Conservation (phyloP, 2,329 filamentous ascomycete genomes). For the Plenodomus lindquistii region DNA sequence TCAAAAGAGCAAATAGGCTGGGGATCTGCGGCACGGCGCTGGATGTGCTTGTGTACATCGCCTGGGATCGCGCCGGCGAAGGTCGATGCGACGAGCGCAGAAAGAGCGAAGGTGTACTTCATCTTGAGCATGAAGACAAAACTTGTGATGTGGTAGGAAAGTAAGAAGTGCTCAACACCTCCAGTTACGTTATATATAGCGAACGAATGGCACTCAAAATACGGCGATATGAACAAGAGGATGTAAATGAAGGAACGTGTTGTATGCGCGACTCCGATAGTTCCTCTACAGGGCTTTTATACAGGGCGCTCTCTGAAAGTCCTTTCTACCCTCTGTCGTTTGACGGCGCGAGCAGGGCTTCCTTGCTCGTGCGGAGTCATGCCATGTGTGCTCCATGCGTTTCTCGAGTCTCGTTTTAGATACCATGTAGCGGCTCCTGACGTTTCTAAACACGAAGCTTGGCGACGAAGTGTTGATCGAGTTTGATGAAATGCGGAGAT, state of each 20-base stretch:
- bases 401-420: not conserved
- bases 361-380: not conserved
- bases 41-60: conserved; percentile 11
- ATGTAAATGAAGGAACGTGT: not conserved
- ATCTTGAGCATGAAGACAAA: conserved; percentile 5
- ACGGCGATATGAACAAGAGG: not conserved
- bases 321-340: not conserved
- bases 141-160: not conserved
- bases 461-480: not conserved
- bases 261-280: not conserved
- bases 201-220: not conserved
- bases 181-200: not conserved
- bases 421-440: not conserved
- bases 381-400: not conserved
- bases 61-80: conserved; percentile 17
- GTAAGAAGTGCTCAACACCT: not conserved
- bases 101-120: conserved; percentile 25
- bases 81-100: conserved; percentile 15
- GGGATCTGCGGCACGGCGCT: conserved; percentile 14
- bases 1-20: conserved; percentile 25
- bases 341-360: not conserved
- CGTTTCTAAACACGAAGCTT: not conserved
- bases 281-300: not conserved
- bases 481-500: not conserved
- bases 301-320: not conserved